Evolutionary conservation across 176 grass and related monocot genomes (phyloP).

Genomic region (Oryza officinalis): DNA sequence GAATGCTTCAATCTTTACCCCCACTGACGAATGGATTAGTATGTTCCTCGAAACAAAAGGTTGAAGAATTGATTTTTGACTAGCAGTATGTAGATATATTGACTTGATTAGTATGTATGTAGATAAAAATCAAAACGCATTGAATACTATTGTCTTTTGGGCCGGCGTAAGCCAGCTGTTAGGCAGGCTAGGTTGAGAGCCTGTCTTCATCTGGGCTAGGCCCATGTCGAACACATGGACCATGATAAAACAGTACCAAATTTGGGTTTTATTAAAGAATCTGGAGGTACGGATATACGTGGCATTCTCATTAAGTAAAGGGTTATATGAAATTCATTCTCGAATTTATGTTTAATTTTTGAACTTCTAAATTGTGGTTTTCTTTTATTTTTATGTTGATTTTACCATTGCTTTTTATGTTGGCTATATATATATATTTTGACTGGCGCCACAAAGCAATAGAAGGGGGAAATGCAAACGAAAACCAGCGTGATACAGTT

Average conservation of each 20-base stretch:
- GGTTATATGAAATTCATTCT: neutral
- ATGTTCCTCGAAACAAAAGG: too few species aligned
- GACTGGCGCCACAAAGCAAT: neutral
- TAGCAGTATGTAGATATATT: neutral
- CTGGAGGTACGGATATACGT: too few species aligned
- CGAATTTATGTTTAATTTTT: neutral
- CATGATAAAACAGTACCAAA: neutral
- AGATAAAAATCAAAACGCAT: neutral
- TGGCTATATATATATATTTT: too few species aligned
- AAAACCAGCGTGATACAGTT: neutral
- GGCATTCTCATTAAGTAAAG: neutral
- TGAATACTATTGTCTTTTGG: too few species aligned
- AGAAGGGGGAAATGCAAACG: neutral
- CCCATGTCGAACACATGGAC: neutral
- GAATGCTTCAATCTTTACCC: neutral
- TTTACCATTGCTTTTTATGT: too few species aligned
- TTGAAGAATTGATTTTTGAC: too few species aligned
- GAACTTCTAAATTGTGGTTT: neutral
- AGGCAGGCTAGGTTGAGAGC: too few species aligned
- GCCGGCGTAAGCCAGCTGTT: too few species aligned
- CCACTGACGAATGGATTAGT: neutral
- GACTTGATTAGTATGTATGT: neutral
- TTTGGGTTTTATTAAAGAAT: neutral
- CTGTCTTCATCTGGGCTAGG: neutral
- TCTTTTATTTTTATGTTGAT: neutral